Evolutionary conservation across 371 early-diverging fungal species (phyloP).

Genomic region (Rhizopus microsporus): DNA sequence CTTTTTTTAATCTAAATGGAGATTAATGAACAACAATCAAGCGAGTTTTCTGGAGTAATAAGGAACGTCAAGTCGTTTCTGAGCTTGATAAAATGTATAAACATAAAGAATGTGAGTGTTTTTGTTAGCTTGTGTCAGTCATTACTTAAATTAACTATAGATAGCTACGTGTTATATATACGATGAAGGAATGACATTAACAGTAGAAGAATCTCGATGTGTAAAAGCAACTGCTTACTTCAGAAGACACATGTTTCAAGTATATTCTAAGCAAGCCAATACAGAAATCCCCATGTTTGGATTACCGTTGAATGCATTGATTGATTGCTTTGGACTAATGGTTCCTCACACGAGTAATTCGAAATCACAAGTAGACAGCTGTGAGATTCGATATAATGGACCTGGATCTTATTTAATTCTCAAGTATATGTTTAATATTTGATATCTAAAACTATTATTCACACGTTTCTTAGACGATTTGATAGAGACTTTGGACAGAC

Average conservation of each 20-base stretch:
- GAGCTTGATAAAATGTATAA: constrained; percentile 8
- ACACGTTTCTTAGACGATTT: constrained; percentile 17
- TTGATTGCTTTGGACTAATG: constrained; percentile 28
- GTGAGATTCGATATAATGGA: constrained; percentile 36
- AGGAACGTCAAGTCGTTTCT: constrained; percentile 6
- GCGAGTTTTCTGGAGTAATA: constrained; percentile 16
- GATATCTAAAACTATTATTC: background rate
- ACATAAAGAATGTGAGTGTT: constrained; percentile 16
- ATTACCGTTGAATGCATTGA: constrained; percentile 28
- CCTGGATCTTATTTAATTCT: constrained; percentile 27
- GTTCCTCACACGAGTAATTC: constrained; percentile 11
- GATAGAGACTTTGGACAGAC: constrained; percentile 22
- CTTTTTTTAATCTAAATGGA: background rate
- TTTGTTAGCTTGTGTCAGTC: background rate
- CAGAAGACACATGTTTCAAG: constrained; percentile 31
- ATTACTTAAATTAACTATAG: background rate
- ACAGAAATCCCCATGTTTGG: constrained; percentile 29
- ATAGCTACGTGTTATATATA: constrained; percentile 22
- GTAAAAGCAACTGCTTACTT: constrained; percentile 41
- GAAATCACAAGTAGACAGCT: constrained; percentile 3
- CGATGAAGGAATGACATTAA: constrained; percentile 41
- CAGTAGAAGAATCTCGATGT: constrained; percentile 29
- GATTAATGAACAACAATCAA: background rate
- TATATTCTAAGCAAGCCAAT: constrained; percentile 16
- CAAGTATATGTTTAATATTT: background rate